Evolutionary conservation across 2,329 filamentous ascomycete genomes (phyloP), one percentile per base, ranked within the genome.

Genomic region (Graphilbum fragrans): DNA sequence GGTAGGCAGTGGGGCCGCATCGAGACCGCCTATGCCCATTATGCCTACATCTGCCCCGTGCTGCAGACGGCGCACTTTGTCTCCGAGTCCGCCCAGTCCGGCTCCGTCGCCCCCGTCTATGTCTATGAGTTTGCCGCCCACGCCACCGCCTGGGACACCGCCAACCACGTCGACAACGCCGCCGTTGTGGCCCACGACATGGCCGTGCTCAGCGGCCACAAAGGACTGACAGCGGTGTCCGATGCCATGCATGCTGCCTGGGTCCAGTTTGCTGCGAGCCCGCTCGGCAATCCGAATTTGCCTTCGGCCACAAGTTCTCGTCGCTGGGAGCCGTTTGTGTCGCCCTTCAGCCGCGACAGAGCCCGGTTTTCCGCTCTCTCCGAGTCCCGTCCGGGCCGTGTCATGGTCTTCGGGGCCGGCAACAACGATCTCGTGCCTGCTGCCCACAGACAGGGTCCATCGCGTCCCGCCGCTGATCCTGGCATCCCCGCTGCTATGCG

Each of bases 41-140:
- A 76, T 51, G 77, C 74, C 0, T 81, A 81, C 51, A 71, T 79
- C 37, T 73, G 72, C 19, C 77, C 78, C 0, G 73, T 81, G 0
- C 60, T 78, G 3, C 74, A 80, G 53, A 75, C 72, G 0, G 75
- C 71, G 0, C 61, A 70, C 41, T 63, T 63, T 22, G 57, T 64
- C 21, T 60, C 60, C 9, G 48, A 46, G 2, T 4, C 33, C 46
- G 37, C n/a, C 18, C 54, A 53, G 5, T 51, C n/a, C 22, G 17
- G 17, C 23, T 8, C 35, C 34, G 6, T 44, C 47, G 33, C 38
- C 48, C 18, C 51, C 45, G 49, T 72, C 0, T 75, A 73, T 48
- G 60, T 78, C 0, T 82, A 80, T 52, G 72, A 77, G 52, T 81
- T 68, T 54, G 75, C 74, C 0, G 64, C 71, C 1, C 62, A 61